Conservation (phyloP, 345 rosid species). For the Durio zibethinus region DNA sequence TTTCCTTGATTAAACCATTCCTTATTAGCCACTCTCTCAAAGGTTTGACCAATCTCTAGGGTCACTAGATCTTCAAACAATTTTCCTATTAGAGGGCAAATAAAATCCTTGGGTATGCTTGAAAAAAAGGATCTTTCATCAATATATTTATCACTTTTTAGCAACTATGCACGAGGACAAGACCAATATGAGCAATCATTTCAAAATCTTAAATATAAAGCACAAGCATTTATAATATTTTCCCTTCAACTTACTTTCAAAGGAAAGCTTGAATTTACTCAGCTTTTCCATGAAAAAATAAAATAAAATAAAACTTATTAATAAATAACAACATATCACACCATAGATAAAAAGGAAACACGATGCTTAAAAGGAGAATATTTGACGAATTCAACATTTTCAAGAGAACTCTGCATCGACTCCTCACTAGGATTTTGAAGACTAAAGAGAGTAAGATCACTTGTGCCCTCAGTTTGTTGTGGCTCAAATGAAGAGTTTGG, state of each 20-base stretch:
- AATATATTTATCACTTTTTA: constrained; percentile 15
- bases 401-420: background rate
- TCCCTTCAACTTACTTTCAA: constrained; percentile 35
- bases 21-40: constrained; percentile 48
- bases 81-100: constrained; percentile 54
- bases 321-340: background rate
- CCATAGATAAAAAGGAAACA: background rate
- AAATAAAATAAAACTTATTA: background rate
- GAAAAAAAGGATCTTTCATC: constrained; percentile 30
- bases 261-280: constrained; percentile 1
- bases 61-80: constrained; percentile 63
- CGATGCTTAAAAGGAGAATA: background rate
- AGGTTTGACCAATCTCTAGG: constrained; percentile 59
- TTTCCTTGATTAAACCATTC: constrained; percentile 59
- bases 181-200: constrained; percentile 13
- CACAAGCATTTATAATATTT: background rate
- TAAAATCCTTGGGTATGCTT: constrained; percentile 41
- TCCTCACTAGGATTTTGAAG: constrained; percentile 21
- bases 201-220: constrained; percentile 1
- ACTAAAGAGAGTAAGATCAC: constrained; percentile 15
- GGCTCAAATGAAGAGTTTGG: constrained; percentile 36
- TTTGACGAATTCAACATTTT: background rate
- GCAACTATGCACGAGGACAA: constrained; percentile 32
- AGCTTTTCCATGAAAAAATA: constrained; percentile 27
- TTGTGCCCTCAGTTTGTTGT: constrained; percentile 18